phyloP scores from a whole-genome alignment of 2,329 filamentous ascomycete genomes.

The Daldinia sp. region DNA sequence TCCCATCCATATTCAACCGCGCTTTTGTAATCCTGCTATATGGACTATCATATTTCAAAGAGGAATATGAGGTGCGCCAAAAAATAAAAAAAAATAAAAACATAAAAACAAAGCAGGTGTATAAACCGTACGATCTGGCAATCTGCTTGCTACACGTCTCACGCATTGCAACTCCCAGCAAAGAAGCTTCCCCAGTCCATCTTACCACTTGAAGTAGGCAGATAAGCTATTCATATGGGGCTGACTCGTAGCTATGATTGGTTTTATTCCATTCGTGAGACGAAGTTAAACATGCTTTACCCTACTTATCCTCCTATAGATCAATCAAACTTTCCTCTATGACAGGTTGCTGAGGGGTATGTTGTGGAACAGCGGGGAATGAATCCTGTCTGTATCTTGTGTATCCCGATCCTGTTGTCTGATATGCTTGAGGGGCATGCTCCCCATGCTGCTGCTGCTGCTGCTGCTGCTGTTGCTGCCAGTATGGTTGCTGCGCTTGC shows the following conservation, averaged over 20 bases:
- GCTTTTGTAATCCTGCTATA: neutral
- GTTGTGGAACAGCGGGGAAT: constrained; percentile 75
- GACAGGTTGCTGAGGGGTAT: constrained; percentile 68
- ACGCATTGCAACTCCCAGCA: neutral
- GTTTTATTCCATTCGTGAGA: constrained; percentile 1
- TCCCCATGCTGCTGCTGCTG: constrained; percentile 63
- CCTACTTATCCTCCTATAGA: constrained; percentile 59
- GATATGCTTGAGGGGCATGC: constrained; percentile 56
- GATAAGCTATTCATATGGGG: neutral
- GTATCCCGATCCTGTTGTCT: constrained; percentile 55
- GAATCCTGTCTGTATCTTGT: constrained; percentile 67
- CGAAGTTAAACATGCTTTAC: neutral
- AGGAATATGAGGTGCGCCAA: neutral
- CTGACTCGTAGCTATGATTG: constrained; percentile 5
- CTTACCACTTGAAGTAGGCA: neutral
- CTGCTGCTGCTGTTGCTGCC: constrained; percentile 63
- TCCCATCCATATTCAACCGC: no score
- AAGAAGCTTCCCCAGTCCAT: neutral
- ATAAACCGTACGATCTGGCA: neutral
- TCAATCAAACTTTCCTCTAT: constrained; percentile 86
- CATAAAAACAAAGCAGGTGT: no score
- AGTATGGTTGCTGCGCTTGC: constrained; percentile 60
- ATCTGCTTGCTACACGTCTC: neutral
- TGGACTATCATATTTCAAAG: neutral
- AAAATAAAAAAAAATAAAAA: neutral